Conservation (phyloP, 2,329 filamentous ascomycete genomes). For the Stagonosporopsis cucurbitacearum region DNA sequence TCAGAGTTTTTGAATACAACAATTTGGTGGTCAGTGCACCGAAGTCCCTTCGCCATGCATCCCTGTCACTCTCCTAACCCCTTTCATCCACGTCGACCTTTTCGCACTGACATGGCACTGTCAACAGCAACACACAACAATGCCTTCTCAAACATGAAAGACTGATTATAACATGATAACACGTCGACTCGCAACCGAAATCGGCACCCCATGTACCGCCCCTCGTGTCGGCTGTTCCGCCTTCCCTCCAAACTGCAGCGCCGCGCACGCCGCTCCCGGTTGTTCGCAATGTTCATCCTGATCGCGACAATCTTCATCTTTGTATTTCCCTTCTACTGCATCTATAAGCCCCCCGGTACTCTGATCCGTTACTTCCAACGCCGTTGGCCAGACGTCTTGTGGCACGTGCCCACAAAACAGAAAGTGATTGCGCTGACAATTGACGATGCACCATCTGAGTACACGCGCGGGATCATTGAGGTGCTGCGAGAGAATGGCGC, state of each 20-base stretch:
- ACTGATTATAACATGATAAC: conserved; percentile 7
- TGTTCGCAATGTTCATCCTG: conserved; percentile 47
- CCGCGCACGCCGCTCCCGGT: conserved; percentile 46
- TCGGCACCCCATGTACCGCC: conserved; percentile 35
- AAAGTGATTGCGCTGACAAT: conserved; percentile 83
- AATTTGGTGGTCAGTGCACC: too few relatives aligned
- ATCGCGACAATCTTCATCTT: conserved; percentile 37
- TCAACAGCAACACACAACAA: background rate
- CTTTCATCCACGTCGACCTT: conserved; percentile 10
- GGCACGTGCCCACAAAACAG: conserved; percentile 65
- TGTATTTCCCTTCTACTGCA: conserved; percentile 60
- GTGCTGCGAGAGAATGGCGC: conserved; percentile 70
- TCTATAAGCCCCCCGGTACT: conserved; percentile 81
- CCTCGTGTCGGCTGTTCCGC: conserved; percentile 40
- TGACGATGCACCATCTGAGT: conserved; percentile 80
- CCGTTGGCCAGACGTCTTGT: conserved; percentile 80
- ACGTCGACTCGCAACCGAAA: background rate
- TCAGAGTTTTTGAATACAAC: too few relatives aligned
- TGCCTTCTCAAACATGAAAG: background rate
- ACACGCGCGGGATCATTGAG: conserved; percentile 73
- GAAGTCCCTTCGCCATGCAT: too few relatives aligned
- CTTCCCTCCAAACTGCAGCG: conserved; percentile 44
- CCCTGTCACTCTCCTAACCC: conserved; percentile 12
- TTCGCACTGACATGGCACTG: background rate
- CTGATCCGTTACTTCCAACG: conserved; percentile 74